Base-by-base conservation (phyloP, 139 green algal genomes). In the Chlorella ohadii region DNA sequence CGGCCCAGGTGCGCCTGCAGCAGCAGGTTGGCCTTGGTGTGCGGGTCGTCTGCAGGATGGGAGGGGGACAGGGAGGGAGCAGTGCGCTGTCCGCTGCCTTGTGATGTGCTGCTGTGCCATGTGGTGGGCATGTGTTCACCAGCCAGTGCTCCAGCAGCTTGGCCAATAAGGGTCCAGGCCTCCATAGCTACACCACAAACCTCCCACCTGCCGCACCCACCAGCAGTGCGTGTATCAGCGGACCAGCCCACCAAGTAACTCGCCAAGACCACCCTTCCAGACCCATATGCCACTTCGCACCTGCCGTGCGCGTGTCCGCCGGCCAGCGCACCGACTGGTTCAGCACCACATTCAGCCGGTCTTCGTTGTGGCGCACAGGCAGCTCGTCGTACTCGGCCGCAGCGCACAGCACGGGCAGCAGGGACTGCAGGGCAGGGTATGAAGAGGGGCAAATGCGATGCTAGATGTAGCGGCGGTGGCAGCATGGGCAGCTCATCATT, bases 341-440 rank as follows among this genome's bases (percentile, higher is more conserved):
- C 57, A 99, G 88, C 23, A 92, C 82, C 11, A 81, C 81, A 84
- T 99, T 99, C 63, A 99, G 86, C 80, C 94, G 94, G 88, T 99
- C 97, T 87, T 99, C 97, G 83, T 99, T 99, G 91, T 99, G 97
- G 0, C 97, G 90, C 77, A 99, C 97, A 0, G 97, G 97, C 76
- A 99, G 89, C 85, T 99, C 96, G 87, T 98, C 94, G 85, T 95
- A 99, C 92, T 99, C 97, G 19, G 93, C 78, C 12, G 91, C 93
- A 19, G 65, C 88, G 85, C 93, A 97, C 73, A 99, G 89, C 23
- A 96, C 91, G 59, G 67, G 72, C 59, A 94, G 71, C 68, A 93
- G 78, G 77, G 84, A 78, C 65, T 83, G 66, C 81, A 72, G 0
- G 34, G 6, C 33, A 71, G n/a, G 4, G 28, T 9, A 12, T 41